These are phyloP conservation scores for Oldenlandia corymbosa DNA, from an alignment of 257 asterid genomes.

Conservation along the genomic window DNA sequence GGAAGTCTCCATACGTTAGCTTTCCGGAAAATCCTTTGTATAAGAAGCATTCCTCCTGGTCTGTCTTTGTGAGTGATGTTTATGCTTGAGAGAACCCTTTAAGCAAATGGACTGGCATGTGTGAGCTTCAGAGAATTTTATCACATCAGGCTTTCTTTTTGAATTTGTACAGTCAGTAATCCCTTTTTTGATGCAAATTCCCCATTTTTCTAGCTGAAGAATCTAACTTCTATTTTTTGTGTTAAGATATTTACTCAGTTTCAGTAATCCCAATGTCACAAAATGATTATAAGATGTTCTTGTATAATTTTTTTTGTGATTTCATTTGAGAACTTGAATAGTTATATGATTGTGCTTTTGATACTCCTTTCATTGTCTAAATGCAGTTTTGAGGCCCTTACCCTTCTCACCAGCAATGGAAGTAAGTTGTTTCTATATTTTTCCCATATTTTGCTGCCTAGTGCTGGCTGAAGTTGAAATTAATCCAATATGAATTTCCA, in stretches of 20 bases:
- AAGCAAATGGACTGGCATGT: background rate
- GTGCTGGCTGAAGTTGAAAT: background rate
- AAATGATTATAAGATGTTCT: too few species aligned
- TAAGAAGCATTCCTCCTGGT: background rate
- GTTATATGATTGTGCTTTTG: background rate
- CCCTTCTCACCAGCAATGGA: constrained; percentile 88
- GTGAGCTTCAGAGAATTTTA: background rate
- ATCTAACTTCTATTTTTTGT: background rate
- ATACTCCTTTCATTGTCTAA: constrained; percentile 27
- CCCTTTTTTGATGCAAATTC: background rate
- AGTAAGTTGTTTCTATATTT: constrained; percentile 41
- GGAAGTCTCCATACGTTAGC: background rate
- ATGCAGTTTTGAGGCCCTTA: constrained; percentile 60
- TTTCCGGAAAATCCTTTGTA: too few species aligned
- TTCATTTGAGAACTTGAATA: background rate
- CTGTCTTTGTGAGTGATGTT: background rate
- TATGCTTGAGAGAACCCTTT: background rate
- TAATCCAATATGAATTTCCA: constrained; percentile 16
- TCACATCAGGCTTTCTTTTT: background rate
- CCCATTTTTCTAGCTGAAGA: background rate
- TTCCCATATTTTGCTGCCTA: background rate
- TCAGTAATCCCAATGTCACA: too few species aligned
- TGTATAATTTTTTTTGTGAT: too few species aligned
- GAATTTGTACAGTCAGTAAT: background rate
- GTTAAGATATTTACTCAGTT: too few species aligned